Conservation (phyloP, 306 rosid species). For the Pyrus betulifolia region DNA sequence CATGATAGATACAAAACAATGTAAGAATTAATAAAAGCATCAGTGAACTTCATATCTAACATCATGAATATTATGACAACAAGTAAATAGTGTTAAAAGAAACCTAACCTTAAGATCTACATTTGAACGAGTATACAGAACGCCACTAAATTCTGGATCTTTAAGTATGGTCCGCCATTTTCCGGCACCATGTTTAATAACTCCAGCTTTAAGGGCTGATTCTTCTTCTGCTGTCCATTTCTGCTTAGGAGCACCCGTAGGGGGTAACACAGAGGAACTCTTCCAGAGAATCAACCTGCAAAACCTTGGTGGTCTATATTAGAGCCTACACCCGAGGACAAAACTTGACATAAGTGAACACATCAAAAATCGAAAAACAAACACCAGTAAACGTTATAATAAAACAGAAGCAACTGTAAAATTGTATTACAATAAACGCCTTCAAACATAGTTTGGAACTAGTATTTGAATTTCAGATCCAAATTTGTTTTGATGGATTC, state of each 20-base stretch:
- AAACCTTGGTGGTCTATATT: background rate
- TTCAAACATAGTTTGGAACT: background rate
- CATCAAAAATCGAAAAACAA: background rate
- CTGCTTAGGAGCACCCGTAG: slow-evolving; percentile 98
- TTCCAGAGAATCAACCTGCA: slow-evolving; percentile 26
- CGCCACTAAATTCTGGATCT: slow-evolving; percentile 76
- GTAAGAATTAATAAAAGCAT: background rate
- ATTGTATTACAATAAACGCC: background rate
- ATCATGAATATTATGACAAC: background rate
- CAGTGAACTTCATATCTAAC: background rate
- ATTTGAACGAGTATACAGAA: slow-evolving; percentile 80
- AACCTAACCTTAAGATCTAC: slow-evolving; percentile 88
- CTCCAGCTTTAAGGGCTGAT: slow-evolving; percentile 93
- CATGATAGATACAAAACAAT: slow-evolving; percentile 13
- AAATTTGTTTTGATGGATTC: background rate
- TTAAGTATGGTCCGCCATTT: slow-evolving; percentile 97
- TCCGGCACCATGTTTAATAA: slow-evolving; percentile 92
- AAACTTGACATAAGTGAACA: background rate
- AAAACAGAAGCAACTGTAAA: background rate
- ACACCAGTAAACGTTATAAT: background rate
- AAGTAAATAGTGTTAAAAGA: slow-evolving; percentile 1
- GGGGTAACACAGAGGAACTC: slow-evolving; percentile 16
- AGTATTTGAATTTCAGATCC: background rate
- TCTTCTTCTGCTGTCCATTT: slow-evolving; percentile 94
- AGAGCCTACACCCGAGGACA: background rate